Base-by-base conservation (phyloP, 2,329 filamentous ascomycete species). In the Trichoderma sp. region DNA sequence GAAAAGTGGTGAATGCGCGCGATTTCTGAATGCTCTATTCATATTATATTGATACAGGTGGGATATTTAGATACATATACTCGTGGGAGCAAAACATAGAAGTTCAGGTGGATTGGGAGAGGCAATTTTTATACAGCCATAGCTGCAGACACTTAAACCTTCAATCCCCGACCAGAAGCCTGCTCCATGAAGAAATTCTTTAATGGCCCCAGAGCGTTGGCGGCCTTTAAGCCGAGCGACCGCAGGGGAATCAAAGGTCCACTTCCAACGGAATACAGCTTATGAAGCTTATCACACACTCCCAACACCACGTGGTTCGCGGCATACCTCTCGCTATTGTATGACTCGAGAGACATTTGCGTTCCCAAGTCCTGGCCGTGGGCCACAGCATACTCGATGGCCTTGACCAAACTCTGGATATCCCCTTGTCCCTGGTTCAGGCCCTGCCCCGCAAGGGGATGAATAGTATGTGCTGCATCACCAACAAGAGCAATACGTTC, bases 371-470 rank as follows among this genome's bases (percentile, higher is more conserved):
- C 96, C 83, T 94, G 91, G 0, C 96, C 96, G 71, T 96, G 92
- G 54, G 85, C 82, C 21, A 96, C 90, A 4, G 93, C 91, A 73
- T 90, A 90, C 70, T 89, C 88, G 61, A 99, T 91, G 0, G 89
- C 89, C 71, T 85, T 86, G 7, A 90, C 89, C 0, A 99, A 86
- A 65, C 91, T 91, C 74, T 93, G 90, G 0, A 96, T 91, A 77
- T 99, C 96, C 21, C 89, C 94, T 71, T 98, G 90, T 1, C 96
- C 96, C 75, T 96, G 91, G 77, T 99, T 99, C 16, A 99, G 84
- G 1, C 96, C 96, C 79, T 98, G 96, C 0, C 96, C 96, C 1
- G 93, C 96, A 4, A 99, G 89, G 0, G 96, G 96, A 78, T 99
- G 96, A 72, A 97, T 90, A 1, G 94, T 97, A 78, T 99, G 96